Conservation (phyloP, 176 grass and related monocot genomes). For the Musa beccarii region DNA sequence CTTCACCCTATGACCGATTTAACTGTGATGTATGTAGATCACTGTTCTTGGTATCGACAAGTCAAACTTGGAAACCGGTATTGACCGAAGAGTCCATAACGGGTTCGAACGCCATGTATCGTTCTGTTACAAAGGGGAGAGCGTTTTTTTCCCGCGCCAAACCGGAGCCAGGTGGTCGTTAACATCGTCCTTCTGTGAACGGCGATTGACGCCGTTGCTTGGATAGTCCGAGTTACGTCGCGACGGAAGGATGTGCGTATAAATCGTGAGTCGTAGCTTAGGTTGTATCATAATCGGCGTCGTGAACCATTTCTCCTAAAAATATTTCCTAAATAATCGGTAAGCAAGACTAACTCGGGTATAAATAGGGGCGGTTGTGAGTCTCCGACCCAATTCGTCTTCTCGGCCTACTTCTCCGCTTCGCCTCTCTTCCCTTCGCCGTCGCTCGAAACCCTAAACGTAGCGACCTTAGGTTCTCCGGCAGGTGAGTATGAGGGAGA, state of each 20-base stretch:
- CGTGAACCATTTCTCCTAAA: not conserved
- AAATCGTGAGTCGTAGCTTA: too few species aligned
- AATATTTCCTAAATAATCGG: not conserved
- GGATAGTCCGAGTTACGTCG: not conserved
- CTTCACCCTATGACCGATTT: too few species aligned
- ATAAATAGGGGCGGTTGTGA: not conserved
- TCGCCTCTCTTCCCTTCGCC: not conserved
- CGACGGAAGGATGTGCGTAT: not conserved
- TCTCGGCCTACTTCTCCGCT: not conserved
- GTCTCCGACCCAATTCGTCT: not conserved
- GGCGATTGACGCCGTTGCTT: constrained; percentile 10
- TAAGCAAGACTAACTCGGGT: not conserved
- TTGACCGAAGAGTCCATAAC: too few species aligned
- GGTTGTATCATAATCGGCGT: not conserved
- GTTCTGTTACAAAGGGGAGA: too few species aligned
- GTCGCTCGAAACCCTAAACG: not conserved
- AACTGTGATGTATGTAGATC: too few species aligned
- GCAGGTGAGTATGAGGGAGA: constrained; percentile 56
- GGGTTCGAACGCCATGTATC: too few species aligned
- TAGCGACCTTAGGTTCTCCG: not conserved
- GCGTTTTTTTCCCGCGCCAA: too few species aligned
- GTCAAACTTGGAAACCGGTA: too few species aligned
- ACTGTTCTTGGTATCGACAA: too few species aligned
- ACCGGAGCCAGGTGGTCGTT: too few species aligned
- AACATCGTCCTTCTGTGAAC: constrained; percentile 29